Conservation (phyloP, 805 yeast genomes). For the Scheffersomyces ergatensis region DNA sequence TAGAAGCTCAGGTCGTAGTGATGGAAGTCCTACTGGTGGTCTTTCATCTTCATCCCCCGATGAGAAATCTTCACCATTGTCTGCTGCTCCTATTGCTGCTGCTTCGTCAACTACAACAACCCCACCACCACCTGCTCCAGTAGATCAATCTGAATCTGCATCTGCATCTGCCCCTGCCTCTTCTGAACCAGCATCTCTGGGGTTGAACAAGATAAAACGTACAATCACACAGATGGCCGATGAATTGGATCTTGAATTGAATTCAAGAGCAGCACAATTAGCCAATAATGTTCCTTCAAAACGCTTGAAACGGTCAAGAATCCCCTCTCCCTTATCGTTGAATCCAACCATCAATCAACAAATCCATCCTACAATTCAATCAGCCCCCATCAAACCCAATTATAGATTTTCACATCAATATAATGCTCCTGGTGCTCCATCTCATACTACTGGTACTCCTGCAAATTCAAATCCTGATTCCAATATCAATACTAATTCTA, state of each 20-base stretch:
- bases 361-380: constrained; percentile 22
- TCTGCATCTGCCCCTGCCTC: neutral
- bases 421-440: neutral
- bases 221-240: neutral
- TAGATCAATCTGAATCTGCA: neutral
- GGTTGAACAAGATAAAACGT: neutral
- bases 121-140: neutral
- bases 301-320: constrained; percentile 29
- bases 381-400: constrained; percentile 27
- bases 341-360: constrained; percentile 5
- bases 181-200: neutral
- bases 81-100: neutral
- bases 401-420: too few species aligned
- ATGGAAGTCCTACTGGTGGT: neutral
- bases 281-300: constrained; percentile 5
- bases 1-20: neutral
- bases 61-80: neutral
- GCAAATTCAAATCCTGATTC: neutral
- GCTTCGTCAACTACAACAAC: neutral
- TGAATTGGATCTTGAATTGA: constrained; percentile 1
- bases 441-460: too few species aligned
- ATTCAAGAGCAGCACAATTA: neutral
- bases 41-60: neutral
- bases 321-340: constrained; percentile 30
- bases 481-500: too few species aligned